A percentile compares a stretch with the other conserved stretches of the same genome.
Evolutionary conservation across 129 eudicot genomes (phyloP).

Genomic region (Saussurea involucrata): DNA sequence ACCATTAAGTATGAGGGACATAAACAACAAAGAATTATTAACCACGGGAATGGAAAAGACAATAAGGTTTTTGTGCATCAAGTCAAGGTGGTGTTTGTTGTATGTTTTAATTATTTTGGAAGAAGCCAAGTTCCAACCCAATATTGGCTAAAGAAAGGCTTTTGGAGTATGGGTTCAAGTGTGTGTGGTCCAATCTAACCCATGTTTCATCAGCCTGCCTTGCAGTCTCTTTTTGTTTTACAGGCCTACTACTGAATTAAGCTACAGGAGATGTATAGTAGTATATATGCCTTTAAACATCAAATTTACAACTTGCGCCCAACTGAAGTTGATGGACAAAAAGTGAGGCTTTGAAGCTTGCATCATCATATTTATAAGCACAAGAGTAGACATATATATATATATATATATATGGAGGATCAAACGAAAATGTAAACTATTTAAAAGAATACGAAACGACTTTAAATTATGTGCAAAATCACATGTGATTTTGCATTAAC

Average conservation of each 20-base stretch:
- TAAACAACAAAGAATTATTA: neutral
- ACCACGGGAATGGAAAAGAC: neutral
- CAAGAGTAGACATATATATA: too few relatives aligned
- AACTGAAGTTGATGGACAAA: too few relatives aligned
- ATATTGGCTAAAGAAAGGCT: neutral
- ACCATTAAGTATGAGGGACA: neutral
- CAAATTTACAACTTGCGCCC: neutral
- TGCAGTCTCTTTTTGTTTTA: neutral
- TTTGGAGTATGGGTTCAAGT: conserved; percentile 2
- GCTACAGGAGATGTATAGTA: neutral
- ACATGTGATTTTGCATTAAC: too few relatives aligned
- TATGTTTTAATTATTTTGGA: too few relatives aligned
- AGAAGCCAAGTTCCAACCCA: neutral
- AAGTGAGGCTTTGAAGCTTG: too few relatives aligned
- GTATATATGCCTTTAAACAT: neutral
- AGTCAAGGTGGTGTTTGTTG: neutral
- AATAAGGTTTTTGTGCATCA: neutral
- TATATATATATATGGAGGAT: too few relatives aligned
- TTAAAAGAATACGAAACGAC: too few relatives aligned
- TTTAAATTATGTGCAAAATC: too few relatives aligned
- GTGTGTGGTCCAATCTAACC: neutral
- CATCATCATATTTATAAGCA: too few relatives aligned
- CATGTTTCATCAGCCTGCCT: neutral
- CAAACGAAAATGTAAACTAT: too few relatives aligned
- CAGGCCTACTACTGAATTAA: neutral